Evolutionary conservation across 441 rosid genomes (phyloP).

Genomic region (Erodium texanum): DNA sequence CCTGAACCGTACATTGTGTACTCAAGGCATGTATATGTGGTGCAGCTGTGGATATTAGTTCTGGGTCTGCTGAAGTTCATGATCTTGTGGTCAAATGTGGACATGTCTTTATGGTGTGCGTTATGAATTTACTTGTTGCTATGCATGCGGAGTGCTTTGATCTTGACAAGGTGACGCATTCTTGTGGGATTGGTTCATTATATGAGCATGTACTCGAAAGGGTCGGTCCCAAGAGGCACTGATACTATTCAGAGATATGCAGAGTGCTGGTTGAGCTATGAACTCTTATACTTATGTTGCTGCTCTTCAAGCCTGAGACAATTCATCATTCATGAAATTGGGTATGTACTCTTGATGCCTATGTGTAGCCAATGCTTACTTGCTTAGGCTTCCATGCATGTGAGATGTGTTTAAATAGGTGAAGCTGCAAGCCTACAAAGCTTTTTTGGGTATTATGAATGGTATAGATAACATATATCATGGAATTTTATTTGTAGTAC

Average conservation of each 20-base stretch:
- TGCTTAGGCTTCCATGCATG: constrained; percentile 52
- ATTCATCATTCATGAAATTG: constrained; percentile 32
- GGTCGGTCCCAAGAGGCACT: constrained; percentile 48
- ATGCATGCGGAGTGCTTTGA: constrained; percentile 73
- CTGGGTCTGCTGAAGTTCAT: constrained; percentile 58
- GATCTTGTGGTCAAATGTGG: constrained; percentile 49
- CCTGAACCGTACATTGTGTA: constrained; percentile 45
- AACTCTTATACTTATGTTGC: constrained; percentile 55
- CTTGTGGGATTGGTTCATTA: too few species aligned
- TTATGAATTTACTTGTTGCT: constrained; percentile 61
- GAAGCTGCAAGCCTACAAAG: constrained; percentile 27
- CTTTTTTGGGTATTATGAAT: constrained; percentile 30
- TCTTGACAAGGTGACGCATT: constrained; percentile 44
- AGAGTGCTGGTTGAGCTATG: constrained; percentile 30
- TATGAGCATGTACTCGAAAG: constrained; percentile 47
- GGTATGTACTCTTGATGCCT: constrained; percentile 66
- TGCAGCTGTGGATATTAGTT: constrained; percentile 27
- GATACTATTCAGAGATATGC: constrained; percentile 50
- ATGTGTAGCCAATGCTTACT: constrained; percentile 48
- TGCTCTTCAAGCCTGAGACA: constrained; percentile 62
- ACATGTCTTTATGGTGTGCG: constrained; percentile 30
- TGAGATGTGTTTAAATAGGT: constrained; percentile 41
- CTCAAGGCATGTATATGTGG: constrained; percentile 45
- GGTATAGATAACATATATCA: constrained; percentile 47
- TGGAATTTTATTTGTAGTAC: constrained; percentile 38